Base-by-base conservation (phyloP, 2,329 filamentous ascomycete genomes). In the Colletotrichum musae region DNA sequence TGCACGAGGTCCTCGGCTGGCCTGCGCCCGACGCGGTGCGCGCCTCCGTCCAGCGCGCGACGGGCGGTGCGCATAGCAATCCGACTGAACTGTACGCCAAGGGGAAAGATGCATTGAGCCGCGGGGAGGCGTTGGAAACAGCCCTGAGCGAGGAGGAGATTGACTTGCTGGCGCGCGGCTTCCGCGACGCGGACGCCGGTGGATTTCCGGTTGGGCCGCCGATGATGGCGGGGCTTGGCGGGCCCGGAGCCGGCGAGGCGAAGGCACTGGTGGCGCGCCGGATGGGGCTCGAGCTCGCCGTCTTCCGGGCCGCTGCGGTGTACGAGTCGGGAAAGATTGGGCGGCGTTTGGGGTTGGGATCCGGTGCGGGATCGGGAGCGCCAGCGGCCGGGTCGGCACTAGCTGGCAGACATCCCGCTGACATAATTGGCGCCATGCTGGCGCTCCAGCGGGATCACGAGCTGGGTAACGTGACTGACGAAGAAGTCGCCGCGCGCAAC, bases 1-100 rank as follows among this genome's bases (percentile, higher is more conserved):
- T 66, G 6, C 54, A 73, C 50, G 9, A 63, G 10, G 56, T 68
- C 12, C 61, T 72, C n/a, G 41, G 57, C n/a, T 71, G 72, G 39
- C 69, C 72, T 9, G 52, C 67, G 2, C 56, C 56, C 9, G 65
- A 70, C 6, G 58, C 68, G 6, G 65, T 68, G 18, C 21, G 47
- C 9, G 62, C 47, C 52, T 62, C 57, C 32, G 50, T 73, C 32
- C 47, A 59, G 10, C 60, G 39, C 32, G 66, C 66, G n/a, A 53
- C 60, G 2, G 36, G 13, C 18, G 56, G 66, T 6, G 12, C 15
- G 15, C 36, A 56, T 13, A 57, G 24, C 43, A 56, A 60, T 13
- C 39, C 66, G 7, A 26, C 5, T 3, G 56, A 69, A 18, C 39
- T 69, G 12, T 69, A 54, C 7, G 39, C 52, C 9, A 64, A 64